phyloP scores from a whole-genome alignment of 768 basidiomycete genomes.

The Boletellus emodensis region DNA sequence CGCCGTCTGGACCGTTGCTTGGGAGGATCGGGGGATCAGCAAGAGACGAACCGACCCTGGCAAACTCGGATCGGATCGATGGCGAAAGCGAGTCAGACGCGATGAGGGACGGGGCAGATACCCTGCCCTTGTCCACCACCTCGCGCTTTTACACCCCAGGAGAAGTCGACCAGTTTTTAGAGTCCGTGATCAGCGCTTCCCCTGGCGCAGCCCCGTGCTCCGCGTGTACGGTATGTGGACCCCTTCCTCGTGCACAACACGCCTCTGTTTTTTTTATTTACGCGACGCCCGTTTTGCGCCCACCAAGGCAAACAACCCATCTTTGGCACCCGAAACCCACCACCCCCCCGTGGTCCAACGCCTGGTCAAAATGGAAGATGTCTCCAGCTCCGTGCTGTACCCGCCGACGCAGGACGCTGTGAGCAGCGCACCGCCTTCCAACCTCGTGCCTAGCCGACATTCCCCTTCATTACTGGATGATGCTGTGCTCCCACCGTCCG shows the following conservation, averaged over 20 bases:
- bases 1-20: constrained; percentile 12
- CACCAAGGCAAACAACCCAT: constrained; percentile 1
- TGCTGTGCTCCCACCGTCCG: constrained; percentile 3
- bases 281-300: constrained; percentile 5
- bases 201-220: background rate
- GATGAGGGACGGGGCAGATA: too few relatives aligned
- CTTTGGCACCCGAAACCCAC: too few relatives aligned
- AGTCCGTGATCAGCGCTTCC: constrained; percentile 21
- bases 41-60: too few relatives aligned
- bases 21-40: constrained; percentile 17
- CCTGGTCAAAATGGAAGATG: constrained; percentile 1
- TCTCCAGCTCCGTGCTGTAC: background rate
- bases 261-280: background rate
- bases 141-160: too few relatives aligned
- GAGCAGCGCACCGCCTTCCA: background rate
- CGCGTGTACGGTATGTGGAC: constrained; percentile 20
- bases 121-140: constrained; percentile 4
- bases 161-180: constrained; percentile 26
- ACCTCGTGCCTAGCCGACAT: constrained; percentile 1
- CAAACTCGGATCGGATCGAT: constrained; percentile 7
- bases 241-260: constrained; percentile 3
- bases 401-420: background rate
- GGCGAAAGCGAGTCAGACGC: background rate
- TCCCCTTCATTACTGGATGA: constrained; percentile 6
- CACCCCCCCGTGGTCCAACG: background rate